Base-by-base conservation (phyloP, 768 basidiomycete genomes). In the Russula ochroleuca region DNA sequence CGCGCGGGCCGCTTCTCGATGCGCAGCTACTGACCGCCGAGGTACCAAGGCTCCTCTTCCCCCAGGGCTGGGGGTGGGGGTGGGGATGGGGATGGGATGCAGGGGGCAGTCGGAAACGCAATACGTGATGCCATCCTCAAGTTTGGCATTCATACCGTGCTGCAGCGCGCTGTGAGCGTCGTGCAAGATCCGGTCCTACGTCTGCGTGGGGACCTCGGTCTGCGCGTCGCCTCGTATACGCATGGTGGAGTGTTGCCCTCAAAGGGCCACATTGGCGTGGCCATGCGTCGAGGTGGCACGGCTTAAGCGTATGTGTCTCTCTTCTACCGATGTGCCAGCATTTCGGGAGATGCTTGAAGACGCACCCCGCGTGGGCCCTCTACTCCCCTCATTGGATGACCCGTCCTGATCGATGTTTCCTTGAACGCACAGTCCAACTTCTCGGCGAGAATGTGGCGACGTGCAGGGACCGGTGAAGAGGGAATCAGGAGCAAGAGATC, bases 111-210 rank as follows among this genome's bases (percentile, higher is more conserved):
- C 7, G 79, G 77, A 17, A 77, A 76, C 66, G 81, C 90, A 59
- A 86, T 92, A 70, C 83, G 81, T 58, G 82, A 88, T 71, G 72
- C 85, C 52, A 85, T 92, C 67, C 79, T 88, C 62, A 85, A 88
- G 76, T 81, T 92, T 58, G 88, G 93, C 15, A 38, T 40, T 73
- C 92, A 90, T 65, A 82, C 94, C 52, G 78, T 81, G 0, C 72
- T 94, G 19, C 82, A 83, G 58, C 80, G 92, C 61, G 92, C 85
- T 3, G 58, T 50, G 43, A 62, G 57, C 35, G 66, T 68, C 38
- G 62, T 48, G 31, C 68, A 50, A 35, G 62, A 65, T 43, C 68
- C 66, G 73, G 75, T 75, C 63, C 72, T 56, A 68, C 55, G 15
- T 31, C 5, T 17, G 38, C 55, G 53, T 7, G 23, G 10, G 15